Percentiles rank a stretch among this genome's conserved stretches.
Evolutionary conservation across 768 basidiomycete species (phyloP).

Genomic region (Antrodiella citrinella): DNA sequence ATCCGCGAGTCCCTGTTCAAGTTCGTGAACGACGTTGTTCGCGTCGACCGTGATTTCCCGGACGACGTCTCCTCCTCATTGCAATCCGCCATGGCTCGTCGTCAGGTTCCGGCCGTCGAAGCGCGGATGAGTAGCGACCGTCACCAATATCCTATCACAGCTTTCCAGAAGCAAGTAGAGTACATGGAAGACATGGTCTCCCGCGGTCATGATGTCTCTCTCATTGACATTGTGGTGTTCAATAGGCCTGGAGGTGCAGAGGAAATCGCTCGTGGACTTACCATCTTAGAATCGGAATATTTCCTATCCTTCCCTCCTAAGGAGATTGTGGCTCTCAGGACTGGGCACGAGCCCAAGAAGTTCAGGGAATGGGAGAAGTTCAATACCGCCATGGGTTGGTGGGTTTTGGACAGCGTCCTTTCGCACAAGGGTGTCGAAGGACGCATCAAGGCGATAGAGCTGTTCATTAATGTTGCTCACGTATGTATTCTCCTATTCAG

Average conservation of each 20-base stretch:
- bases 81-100: background rate
- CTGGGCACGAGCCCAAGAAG: background rate
- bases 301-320: constrained; percentile 33
- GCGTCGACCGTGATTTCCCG: background rate
- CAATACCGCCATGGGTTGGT: constrained; percentile 2
- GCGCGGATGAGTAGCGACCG: background rate
- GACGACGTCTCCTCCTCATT: background rate
- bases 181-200: background rate
- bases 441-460: constrained; percentile 1
- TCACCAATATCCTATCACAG: background rate
- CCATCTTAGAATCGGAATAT: constrained; percentile 36
- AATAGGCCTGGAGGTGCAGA: constrained; percentile 28
- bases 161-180: background rate
- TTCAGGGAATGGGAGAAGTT: constrained; percentile 4
- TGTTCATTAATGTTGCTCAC: constrained; percentile 5
- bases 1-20: background rate
- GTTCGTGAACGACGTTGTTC: constrained; percentile 1
- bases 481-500: constrained; percentile 1
- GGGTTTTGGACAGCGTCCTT: constrained; percentile 3
- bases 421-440: background rate
- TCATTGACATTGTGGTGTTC: constrained; percentile 27
- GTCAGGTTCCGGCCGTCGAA: background rate
- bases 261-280: constrained; percentile 40
- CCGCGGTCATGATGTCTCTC: constrained; percentile 7
- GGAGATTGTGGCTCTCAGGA: constrained; percentile 17